Base-by-base conservation (phyloP, 2,329 filamentous ascomycete species). In the Xylaria sp. region DNA sequence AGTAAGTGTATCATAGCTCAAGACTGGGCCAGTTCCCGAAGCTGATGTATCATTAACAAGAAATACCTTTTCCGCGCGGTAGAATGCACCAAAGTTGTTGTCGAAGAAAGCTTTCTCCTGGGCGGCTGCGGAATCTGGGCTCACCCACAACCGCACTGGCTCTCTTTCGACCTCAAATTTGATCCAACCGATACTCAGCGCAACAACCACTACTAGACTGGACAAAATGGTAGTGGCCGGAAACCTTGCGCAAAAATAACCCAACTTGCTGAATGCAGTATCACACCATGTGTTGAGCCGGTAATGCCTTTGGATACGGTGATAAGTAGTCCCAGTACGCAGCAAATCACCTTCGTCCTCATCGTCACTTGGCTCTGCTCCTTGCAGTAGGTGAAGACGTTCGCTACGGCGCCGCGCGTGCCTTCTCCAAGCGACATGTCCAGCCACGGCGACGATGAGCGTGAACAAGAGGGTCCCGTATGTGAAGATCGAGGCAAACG, bases 51-150 rank as follows among this genome's bases (percentile, higher is more conserved):
- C 94, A 70, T 98, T 99, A 68, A 98, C 93, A 15, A 99, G 79
- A 78, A 99, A 99, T 0, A 90, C 88, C 80, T 99, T 96, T 78
- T 99, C 92, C 0, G 94, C 92, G 45, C 96, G 92, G 80, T 96
- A 99, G 76, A 99, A 99, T 0, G 95, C 94, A 0, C 96, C 96
- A 77, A 99, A 99, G 73, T 93, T 94, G 39, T 87, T 79, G 77
- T 99, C 96, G 71, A 98, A 99, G 77, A 96, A 99, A 1, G 87
- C 86, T 81, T 99, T 99, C 77, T 99, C 95, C 76, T 93, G 87
- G 0, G 96, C 96, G 22, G 96, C 95, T 55, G 90, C 88, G 3
- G 96, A 98, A 9, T 92, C 91, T 7, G 96, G 96, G 73, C 95
- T 94, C n/a, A 99, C 96, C 96, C 96, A 99, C 9, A 99, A 83